Percentiles rank a stretch among this genome's conserved stretches.
Conservation (phyloP, 345 rosid genomes). For the Euphorbia peplus region DNA sequence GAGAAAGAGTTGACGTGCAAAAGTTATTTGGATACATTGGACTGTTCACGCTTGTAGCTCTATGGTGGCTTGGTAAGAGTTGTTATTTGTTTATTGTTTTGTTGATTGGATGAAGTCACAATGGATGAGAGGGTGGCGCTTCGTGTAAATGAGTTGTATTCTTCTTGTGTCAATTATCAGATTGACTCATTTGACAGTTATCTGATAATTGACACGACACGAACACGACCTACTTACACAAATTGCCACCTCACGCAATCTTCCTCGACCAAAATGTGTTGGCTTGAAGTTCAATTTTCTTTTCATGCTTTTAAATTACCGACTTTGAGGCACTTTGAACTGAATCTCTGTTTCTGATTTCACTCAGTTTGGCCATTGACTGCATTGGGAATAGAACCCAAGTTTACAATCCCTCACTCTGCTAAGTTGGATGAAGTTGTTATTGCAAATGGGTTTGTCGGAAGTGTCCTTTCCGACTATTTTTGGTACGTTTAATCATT, state of each 20-base stretch:
- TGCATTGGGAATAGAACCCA: slow-evolving; percentile 95
- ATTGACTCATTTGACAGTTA: too few species aligned
- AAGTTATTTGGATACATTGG: slow-evolving; percentile 98
- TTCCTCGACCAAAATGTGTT: background rate
- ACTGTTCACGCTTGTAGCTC: slow-evolving; percentile 89
- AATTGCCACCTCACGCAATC: background rate
- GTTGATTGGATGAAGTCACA: background rate
- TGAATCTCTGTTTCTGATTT: slow-evolving; percentile 10
- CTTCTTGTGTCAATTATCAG: too few species aligned
- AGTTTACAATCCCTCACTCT: slow-evolving; percentile 90
- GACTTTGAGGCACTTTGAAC: background rate
- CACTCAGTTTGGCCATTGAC: slow-evolving; percentile 89
- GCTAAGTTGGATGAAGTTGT: slow-evolving; percentile 91
- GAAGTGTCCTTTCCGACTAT: slow-evolving; percentile 97
- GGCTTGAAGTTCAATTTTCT: background rate
- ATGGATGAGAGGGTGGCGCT: background rate
- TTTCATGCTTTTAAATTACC: background rate
- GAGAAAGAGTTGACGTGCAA: slow-evolving; percentile 88
- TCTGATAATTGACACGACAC: too few species aligned
- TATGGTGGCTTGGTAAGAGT: slow-evolving; percentile 97
- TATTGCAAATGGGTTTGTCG: slow-evolving; percentile 85
- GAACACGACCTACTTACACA: too few species aligned
- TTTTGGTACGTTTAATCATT: slow-evolving; percentile 53
- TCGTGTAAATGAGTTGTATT: too few species aligned
- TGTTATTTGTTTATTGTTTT: slow-evolving; percentile 5